A percentile compares a stretch with the other conserved stretches of the same genome.
Evolutionary conservation across 1,284 basidiomycete genomes (phyloP).

Genomic region (Ustilago trichophora): DNA sequence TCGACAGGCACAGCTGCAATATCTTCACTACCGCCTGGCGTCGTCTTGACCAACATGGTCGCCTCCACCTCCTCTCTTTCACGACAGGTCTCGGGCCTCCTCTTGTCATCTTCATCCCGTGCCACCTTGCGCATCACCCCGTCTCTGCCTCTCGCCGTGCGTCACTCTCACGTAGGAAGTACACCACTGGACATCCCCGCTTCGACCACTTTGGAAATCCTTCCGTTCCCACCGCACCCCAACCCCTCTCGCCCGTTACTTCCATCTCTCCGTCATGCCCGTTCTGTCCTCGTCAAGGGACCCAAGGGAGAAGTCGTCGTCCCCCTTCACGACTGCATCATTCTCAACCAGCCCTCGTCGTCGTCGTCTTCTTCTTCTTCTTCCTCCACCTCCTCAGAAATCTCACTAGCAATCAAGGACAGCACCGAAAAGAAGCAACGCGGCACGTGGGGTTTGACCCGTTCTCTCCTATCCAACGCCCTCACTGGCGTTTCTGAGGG

Average conservation of each 20-base stretch:
- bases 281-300: slow-evolving; percentile 55
- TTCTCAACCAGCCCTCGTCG: slow-evolving; percentile 13
- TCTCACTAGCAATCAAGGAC: slow-evolving; percentile 75
- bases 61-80: slow-evolving; percentile 21
- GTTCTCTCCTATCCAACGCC: slow-evolving; percentile 88
- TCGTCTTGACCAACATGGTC: too few relatives aligned
- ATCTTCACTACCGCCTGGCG: too few relatives aligned
- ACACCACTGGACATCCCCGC: slow-evolving; percentile 55
- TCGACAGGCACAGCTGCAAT: too few relatives aligned
- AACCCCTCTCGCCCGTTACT: slow-evolving; percentile 55
- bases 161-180: slow-evolving; percentile 59
- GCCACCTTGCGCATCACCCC: slow-evolving; percentile 66
- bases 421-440: slow-evolving; percentile 78
- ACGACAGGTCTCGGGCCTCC: slow-evolving; percentile 16
- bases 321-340: slow-evolving; percentile 57
- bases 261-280: slow-evolving; percentile 47
- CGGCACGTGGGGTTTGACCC: slow-evolving; percentile 90
- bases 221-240: slow-evolving; percentile 60
- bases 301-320: slow-evolving; percentile 57
- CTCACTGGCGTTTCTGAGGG: slow-evolving; percentile 88
- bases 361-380: not conserved
- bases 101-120: slow-evolving; percentile 70
- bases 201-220: slow-evolving; percentile 37
- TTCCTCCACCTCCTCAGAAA: too few relatives aligned
- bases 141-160: slow-evolving; percentile 1